Conservation (phyloP, 2,329 filamentous ascomycete species). For the Davidsoniella neocaledoniae region DNA sequence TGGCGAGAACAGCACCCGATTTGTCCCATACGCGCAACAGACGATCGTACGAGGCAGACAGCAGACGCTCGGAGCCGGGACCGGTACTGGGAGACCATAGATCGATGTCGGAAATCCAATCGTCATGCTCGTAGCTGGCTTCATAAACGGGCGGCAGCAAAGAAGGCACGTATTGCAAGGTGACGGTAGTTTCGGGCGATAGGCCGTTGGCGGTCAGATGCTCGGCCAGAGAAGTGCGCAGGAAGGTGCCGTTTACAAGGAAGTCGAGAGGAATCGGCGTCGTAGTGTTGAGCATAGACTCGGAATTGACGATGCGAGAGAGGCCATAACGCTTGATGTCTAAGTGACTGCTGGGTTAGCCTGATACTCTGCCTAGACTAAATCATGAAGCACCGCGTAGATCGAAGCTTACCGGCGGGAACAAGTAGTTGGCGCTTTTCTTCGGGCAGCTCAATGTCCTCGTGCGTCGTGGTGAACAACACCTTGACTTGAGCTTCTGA, state of each 20-base stretch:
- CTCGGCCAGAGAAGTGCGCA: conserved; percentile 77
- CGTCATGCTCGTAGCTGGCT: conserved; percentile 88
- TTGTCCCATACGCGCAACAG: conserved; percentile 77
- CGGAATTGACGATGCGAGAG: conserved; percentile 53
- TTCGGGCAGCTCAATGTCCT: conserved; percentile 46
- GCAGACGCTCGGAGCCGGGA: conserved; percentile 39
- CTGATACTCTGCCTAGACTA: neutral
- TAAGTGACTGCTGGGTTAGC: conserved; percentile 16
- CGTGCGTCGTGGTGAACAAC: conserved; percentile 47
- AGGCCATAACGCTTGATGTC: conserved; percentile 55
- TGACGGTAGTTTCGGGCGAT: conserved; percentile 72
- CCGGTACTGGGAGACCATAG: conserved; percentile 51
- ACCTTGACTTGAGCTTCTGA: conserved; percentile 43
- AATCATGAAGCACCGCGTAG: neutral
- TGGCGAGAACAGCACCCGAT: conserved; percentile 69
- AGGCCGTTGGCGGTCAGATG: conserved; percentile 76
- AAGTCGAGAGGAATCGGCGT: conserved; percentile 76
- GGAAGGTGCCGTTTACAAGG: conserved; percentile 81
- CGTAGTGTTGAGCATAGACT: conserved; percentile 49
- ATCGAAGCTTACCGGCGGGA: conserved; percentile 31
- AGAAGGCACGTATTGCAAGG: conserved; percentile 84
- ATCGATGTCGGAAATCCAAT: conserved; percentile 86
- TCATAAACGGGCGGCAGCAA: conserved; percentile 78
- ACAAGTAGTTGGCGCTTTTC: conserved; percentile 45
- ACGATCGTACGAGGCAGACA: conserved; percentile 92